These are phyloP conservation scores for Colletotrichum sp. DNA, from an alignment of 2,329 filamentous ascomycete genomes.

Conservation along the genomic window DNA sequence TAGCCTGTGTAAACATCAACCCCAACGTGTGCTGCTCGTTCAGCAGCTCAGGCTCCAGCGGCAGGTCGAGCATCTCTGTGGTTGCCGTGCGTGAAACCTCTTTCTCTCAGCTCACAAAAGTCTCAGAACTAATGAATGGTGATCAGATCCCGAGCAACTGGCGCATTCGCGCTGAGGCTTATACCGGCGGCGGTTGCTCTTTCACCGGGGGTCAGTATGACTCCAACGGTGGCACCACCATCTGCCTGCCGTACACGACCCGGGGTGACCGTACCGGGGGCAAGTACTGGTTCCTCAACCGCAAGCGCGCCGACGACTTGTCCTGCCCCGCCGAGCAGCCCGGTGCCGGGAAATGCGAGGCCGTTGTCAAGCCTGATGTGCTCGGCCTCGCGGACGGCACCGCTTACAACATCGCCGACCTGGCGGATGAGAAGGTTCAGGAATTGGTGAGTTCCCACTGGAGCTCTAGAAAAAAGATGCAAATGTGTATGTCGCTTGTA, in stretches of 20 bases:
- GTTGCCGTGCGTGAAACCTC: background rate
- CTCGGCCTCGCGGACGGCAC: constrained; percentile 11
- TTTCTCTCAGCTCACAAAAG: background rate
- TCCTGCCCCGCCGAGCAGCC: constrained; percentile 9
- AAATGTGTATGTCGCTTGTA: background rate
- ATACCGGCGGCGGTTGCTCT: background rate
- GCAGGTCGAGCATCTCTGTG: background rate
- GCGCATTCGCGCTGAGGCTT: background rate
- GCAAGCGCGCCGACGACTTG: constrained; percentile 3
- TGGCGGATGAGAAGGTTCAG: background rate
- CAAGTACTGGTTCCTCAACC: background rate
- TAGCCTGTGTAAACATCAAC: background rate
- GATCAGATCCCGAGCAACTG: constrained; percentile 6
- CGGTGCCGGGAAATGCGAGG: background rate
- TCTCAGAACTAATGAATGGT: background rate
- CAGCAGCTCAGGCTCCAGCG: background rate
- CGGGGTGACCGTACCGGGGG: constrained; percentile 9
- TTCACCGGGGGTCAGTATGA: background rate
- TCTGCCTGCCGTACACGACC: constrained; percentile 1
- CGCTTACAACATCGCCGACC: background rate
- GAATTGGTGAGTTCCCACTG: background rate
- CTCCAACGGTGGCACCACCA: background rate
- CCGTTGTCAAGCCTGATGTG: background rate
- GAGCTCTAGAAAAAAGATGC: background rate
- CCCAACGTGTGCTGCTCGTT: constrained; percentile 8